Base-by-base conservation (phyloP, 495 filamentous ascomycete species). In the Aspergillus funiculosus region DNA sequence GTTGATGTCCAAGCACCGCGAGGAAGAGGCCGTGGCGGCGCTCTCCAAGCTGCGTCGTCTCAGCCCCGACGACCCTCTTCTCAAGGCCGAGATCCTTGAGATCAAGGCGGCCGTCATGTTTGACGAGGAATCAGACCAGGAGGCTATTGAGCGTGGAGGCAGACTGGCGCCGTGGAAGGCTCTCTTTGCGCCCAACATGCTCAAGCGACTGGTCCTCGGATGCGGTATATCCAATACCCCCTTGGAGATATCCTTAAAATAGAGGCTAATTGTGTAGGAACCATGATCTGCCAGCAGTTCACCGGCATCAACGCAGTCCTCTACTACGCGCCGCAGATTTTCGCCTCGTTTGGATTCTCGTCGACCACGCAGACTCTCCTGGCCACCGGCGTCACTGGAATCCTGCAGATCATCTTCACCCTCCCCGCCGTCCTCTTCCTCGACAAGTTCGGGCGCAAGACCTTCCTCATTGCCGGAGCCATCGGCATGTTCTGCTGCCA, bases 1-100 rank as follows among this genome's bases (percentile, higher is more conserved):
- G 86, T 67, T 89, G 20, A 86, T 85, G 14, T 75, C 75, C 54
- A 81, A 87, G 64, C 82, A 86, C 58, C 75, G 82, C n/a, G 86
- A 86, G 73, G 85, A 89, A 19, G 85, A 92, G 48, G 75, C 47
- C 9, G 14, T 17, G 2, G 20, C 26, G 6, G 47, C 39, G 1
- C 47, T 50, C 4, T 43, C 34, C 14, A 44, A 45, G 77, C 11
- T 70, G 82, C 32, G 51, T 66, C 18, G 75, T 81, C 8, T 75
- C 87, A 6, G 82, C 81, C 20, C 56, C 10, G 63, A 78, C n/a
- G 80, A 87, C 51, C 77, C 82, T 6, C 59, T 78, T 4, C 74
- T 87, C 15, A 60, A 79, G 27, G 79, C 80, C 8, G 84, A 87
- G 29, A 81, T 78, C 52, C 72, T 81, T n/a, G 72, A 79, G 50